Evolutionary conservation across 805 yeast species (phyloP).

Genomic region (Suhomyces sp.): DNA sequence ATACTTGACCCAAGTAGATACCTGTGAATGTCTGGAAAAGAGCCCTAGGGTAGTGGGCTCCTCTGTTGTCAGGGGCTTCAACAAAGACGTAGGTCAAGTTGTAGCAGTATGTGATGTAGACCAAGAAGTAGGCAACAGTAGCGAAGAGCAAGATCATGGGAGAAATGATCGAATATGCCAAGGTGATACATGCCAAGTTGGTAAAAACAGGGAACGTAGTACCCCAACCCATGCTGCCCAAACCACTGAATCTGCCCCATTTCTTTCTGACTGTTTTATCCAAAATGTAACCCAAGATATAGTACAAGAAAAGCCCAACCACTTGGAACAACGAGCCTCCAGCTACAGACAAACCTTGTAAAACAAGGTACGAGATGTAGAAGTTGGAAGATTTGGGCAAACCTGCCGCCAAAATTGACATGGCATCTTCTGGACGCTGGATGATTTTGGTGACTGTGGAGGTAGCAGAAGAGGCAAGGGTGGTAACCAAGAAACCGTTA

Average conservation of each 20-base stretch:
- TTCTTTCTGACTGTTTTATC: constrained; percentile 69
- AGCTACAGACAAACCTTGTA: constrained; percentile 77
- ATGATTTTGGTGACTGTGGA: constrained; percentile 72
- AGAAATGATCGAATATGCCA: constrained; percentile 70
- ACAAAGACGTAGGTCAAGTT: constrained; percentile 68
- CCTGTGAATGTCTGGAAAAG: constrained; percentile 87
- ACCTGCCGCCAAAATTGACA: constrained; percentile 68
- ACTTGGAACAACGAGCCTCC: constrained; percentile 76
- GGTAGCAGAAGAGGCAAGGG: constrained; percentile 80
- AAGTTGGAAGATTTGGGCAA: constrained; percentile 91
- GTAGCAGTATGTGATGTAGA: constrained; percentile 77
- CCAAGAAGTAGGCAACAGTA: constrained; percentile 61
- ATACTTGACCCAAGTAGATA: constrained; percentile 80
- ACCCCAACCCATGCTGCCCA: constrained; percentile 65
- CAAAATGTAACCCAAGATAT: constrained; percentile 52
- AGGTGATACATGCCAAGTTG: constrained; percentile 63
- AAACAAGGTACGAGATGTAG: constrained; percentile 75
- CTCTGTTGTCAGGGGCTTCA: constrained; percentile 72
- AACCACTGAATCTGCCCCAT: constrained; percentile 53
- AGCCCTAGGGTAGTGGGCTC: constrained; percentile 84
- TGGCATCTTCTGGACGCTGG: constrained; percentile 63
- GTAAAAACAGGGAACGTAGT: constrained; percentile 75
- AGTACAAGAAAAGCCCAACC: constrained; percentile 55
- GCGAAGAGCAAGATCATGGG: constrained; percentile 81
- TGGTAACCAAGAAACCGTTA: constrained; percentile 81